Evolutionary conservation across 768 basidiomycete genomes (phyloP).

Genomic region (Rhizopogon salebrosus): DNA sequence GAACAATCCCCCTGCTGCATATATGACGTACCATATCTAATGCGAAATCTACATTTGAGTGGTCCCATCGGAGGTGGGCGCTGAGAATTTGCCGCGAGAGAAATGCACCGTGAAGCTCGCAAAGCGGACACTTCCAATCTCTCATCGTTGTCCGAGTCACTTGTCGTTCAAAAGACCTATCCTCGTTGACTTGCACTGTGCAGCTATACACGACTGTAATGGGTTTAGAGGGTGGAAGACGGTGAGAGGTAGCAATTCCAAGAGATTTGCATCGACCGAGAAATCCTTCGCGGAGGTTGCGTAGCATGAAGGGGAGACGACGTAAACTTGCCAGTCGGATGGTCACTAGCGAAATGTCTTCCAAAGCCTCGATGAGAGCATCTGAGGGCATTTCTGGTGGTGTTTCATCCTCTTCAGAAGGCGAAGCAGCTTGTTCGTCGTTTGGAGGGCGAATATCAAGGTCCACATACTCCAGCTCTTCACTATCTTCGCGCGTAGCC

Average conservation of each 20-base stretch:
- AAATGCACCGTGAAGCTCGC: slow-evolving; percentile 40
- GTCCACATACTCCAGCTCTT: background rate
- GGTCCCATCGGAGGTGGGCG: slow-evolving; percentile 48
- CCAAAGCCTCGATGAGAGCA: slow-evolving; percentile 30
- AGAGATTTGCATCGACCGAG: slow-evolving; percentile 31
- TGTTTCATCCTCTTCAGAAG: slow-evolving; percentile 4
- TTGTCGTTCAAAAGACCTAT: slow-evolving; percentile 8
- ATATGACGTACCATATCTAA: slow-evolving; percentile 33
- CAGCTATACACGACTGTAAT: slow-evolving; percentile 21
- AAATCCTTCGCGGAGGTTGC: slow-evolving; percentile 49
- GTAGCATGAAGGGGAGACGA: slow-evolving; percentile 52
- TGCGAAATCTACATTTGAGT: slow-evolving; percentile 30
- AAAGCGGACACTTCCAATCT: slow-evolving; percentile 51
- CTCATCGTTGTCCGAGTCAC: slow-evolving; percentile 22
- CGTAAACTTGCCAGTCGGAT: slow-evolving; percentile 33
- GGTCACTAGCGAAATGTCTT: slow-evolving; percentile 24
- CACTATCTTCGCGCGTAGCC: background rate
- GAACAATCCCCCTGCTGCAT: background rate
- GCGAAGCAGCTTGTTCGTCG: background rate
- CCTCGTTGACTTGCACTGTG: slow-evolving; percentile 5
- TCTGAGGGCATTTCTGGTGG: slow-evolving; percentile 25
- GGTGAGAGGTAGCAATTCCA: slow-evolving; percentile 29
- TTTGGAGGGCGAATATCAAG: background rate
- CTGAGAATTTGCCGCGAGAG: slow-evolving; percentile 36
- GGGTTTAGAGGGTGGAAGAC: slow-evolving; percentile 12